Conservation (phyloP, 148 eudicot genomes). For the Chenopodium quinoa region DNA sequence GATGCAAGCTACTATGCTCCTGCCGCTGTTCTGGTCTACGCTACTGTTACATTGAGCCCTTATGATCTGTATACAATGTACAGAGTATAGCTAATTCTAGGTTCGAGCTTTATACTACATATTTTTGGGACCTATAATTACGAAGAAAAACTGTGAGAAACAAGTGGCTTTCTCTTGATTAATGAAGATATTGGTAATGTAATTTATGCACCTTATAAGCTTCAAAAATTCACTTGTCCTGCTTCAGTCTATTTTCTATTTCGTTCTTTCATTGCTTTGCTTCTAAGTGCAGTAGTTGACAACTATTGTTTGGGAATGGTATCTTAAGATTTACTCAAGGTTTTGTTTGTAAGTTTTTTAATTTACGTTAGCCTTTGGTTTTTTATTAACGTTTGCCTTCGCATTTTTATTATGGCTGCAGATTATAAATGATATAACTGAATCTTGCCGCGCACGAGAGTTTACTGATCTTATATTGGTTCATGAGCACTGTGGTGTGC, state of each 20-base stretch:
- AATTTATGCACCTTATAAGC: neutral
- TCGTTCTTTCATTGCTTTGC: neutral
- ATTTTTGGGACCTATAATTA: too few species aligned
- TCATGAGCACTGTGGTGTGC: conserved; percentile 98
- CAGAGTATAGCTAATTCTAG: too few species aligned
- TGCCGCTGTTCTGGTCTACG: too few species aligned
- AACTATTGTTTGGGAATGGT: neutral
- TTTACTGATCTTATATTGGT: conserved; percentile 85
- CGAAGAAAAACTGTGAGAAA: neutral
- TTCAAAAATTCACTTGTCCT: neutral
- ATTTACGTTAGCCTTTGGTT: neutral
- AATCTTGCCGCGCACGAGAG: conserved; percentile 81
- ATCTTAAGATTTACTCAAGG: neutral
- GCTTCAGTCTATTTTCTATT: neutral
- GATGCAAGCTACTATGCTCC: too few species aligned
- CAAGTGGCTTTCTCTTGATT: neutral
- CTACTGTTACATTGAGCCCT: too few species aligned
- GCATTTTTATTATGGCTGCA: conserved; percentile 28
- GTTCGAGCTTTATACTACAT: too few species aligned
- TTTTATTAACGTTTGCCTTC: too few species aligned
- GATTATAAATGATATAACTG: conserved; percentile 82
- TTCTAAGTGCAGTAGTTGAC: neutral
- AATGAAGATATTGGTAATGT: neutral
- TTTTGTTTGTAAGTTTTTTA: neutral
- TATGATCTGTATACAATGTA: neutral